Percentiles rank a stretch among this genome's conserved stretches.
Conservation (phyloP, 202 grass and related monocot species). For the Hordeum pubiflorum region DNA sequence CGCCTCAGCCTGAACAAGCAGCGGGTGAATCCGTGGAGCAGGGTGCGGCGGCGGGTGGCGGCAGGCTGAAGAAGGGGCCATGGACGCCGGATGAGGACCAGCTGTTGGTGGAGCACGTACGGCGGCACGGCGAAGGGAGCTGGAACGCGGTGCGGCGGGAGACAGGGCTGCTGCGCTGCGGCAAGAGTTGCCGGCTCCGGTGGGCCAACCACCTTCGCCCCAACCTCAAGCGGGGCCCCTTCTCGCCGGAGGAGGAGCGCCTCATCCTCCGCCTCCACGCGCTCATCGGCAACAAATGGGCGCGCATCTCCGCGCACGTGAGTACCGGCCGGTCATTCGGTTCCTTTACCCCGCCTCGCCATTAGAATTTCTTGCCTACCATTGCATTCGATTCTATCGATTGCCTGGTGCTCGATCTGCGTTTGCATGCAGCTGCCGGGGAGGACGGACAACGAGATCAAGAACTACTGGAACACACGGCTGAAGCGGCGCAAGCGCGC, state of each 20-base stretch:
- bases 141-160: constrained; percentile 72
- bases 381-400: neutral
- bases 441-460: constrained; percentile 52
- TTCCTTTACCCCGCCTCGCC: neutral
- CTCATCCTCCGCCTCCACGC: constrained; percentile 32
- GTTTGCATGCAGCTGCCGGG: neutral
- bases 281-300: neutral
- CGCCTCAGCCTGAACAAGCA: neutral
- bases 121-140: constrained; percentile 43
- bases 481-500: constrained; percentile 35
- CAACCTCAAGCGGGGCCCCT: constrained; percentile 56
- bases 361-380: neutral
- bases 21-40: neutral
- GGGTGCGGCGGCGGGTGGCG: constrained; percentile 14
- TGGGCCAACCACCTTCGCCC: constrained; percentile 91
- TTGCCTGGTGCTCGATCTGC: neutral
- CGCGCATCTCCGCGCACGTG: constrained; percentile 34
- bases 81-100: constrained; percentile 87
- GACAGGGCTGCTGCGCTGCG: constrained; percentile 58
- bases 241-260: constrained; percentile 44
- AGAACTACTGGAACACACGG: constrained; percentile 57
- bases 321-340: neutral
- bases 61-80: constrained; percentile 85
- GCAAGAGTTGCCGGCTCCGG: constrained; percentile 86
- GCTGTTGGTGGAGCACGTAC: constrained; percentile 37